These are phyloP conservation scores for Colletotrichum liaoningense DNA, from an alignment of 2,329 filamentous ascomycete species.

Conservation along the genomic window DNA sequence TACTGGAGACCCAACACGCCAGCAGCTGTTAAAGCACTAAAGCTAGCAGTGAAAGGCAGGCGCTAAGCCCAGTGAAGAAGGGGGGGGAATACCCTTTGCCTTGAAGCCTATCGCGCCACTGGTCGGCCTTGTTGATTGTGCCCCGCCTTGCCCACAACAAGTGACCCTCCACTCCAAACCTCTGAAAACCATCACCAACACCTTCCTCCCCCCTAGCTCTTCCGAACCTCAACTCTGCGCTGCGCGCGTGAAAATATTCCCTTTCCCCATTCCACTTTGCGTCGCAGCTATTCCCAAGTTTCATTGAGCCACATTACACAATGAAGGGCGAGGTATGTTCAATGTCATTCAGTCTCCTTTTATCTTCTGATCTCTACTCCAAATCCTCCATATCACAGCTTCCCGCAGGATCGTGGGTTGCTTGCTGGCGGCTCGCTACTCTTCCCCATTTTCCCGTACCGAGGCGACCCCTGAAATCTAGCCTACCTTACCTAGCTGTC, in stretches of 20 bases:
- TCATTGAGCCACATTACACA: conserved; percentile 44
- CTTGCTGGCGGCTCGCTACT: not conserved
- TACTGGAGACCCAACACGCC: conserved; percentile 16
- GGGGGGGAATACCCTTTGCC: conserved; percentile 20
- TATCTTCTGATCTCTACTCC: conserved; percentile 19
- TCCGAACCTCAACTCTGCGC: conserved; percentile 44
- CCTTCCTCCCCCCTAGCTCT: conserved; percentile 42
- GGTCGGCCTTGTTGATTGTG: conserved; percentile 38
- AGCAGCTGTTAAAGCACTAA: not conserved
- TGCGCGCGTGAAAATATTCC: conserved; percentile 48
- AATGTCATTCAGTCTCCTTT: not conserved
- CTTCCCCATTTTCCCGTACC: conserved; percentile 13
- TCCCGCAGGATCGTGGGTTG: conserved; percentile 22
- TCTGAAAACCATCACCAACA: conserved; percentile 49
- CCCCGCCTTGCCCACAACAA: conserved; percentile 45
- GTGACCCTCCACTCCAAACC: conserved; percentile 38
- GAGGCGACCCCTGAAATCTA: conserved; percentile 23
- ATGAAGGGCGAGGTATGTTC: conserved; percentile 69
- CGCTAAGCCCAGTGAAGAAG: conserved; percentile 34
- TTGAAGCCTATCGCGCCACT: conserved; percentile 34
- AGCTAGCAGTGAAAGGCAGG: conserved; percentile 25
- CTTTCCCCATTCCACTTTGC: conserved; percentile 36
- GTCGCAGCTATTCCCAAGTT: conserved; percentile 37
- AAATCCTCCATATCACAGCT: not conserved
- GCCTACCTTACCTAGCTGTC: not conserved